Conservation (phyloP, 345 rosid genomes). For the Turritis glabra region DNA sequence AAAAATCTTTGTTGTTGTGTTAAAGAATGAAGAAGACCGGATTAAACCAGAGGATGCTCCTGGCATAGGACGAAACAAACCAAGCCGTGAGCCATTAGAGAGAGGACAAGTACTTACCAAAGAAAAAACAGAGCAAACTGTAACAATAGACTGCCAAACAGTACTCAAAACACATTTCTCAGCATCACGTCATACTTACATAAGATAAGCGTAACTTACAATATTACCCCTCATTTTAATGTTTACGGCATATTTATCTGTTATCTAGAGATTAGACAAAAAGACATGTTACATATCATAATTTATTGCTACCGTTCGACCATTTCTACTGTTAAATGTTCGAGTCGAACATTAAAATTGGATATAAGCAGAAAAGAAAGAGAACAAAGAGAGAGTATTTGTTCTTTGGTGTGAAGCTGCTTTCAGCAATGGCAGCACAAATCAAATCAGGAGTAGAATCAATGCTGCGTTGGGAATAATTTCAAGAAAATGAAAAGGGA, state of each 20-base stretch:
- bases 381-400: slow-evolving; percentile 26
- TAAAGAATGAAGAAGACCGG: slow-evolving; percentile 18
- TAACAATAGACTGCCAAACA: slow-evolving; percentile 29
- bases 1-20: slow-evolving; percentile 19
- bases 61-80: slow-evolving; percentile 22
- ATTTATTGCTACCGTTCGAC: slow-evolving; percentile 5
- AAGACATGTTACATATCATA: slow-evolving; percentile 4
- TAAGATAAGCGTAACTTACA: slow-evolving; percentile 13
- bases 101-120: background rate
- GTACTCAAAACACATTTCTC: slow-evolving; percentile 19
- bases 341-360: slow-evolving; percentile 29
- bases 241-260: background rate
- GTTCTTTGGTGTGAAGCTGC: slow-evolving; percentile 44
- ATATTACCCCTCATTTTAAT: background rate
- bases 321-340: slow-evolving; percentile 25
- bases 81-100: slow-evolving; percentile 6
- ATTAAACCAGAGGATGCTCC: slow-evolving; percentile 15
- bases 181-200: slow-evolving; percentile 27
- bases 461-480: slow-evolving; percentile 37
- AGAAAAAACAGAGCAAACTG: slow-evolving; percentile 19
- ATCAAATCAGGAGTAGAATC: slow-evolving; percentile 33
- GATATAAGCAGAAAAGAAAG: slow-evolving; percentile 3
- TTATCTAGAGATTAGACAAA: slow-evolving; percentile 2
- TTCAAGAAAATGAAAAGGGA: slow-evolving; percentile 4
- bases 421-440: slow-evolving; percentile 29